Evolutionary conservation across 305 asterid genomes (phyloP), one percentile per base, ranked within the genome.

Genomic region (Solanum chacoense): DNA sequence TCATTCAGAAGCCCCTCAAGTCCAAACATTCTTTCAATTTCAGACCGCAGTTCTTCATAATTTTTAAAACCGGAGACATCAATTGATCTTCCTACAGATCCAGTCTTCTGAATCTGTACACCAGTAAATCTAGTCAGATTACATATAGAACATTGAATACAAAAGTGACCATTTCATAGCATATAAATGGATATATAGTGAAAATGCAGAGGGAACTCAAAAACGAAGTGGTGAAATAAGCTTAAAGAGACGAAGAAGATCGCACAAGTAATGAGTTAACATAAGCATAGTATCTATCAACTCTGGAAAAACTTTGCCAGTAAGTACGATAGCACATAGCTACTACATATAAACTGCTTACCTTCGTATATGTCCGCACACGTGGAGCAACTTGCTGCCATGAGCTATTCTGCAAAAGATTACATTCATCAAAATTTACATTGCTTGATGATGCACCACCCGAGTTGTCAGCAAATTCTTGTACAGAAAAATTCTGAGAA

Each of bases 61-160:
- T 92, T 94, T 89, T 92, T 94, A 90, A 95, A 96, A 86, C 95
- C 88, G 1, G 98, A 96, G 29, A 95, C 98, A 85, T 94, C 98
- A n/a, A 96, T 95, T 20, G 99, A 95, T 90, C 99, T 95, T 90
- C 99, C 98, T 31, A 96, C 99, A 0, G 99, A 95, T 90, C 99
- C 99, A 0, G 96, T 94, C 92, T 95, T 95, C 88, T 96, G 99
- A 85, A 96, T 96, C 99, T 96, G 94, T 87, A 65, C 24, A 75
- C 14, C 88, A 89, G 87, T 38, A 31, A 20, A 74, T 87, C 35
- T 42, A 55, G 76, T 88, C 71, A 87, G 28, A 86, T 55, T 3
- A 28, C 34, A 85, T 78, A 63, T 80, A 81, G 65, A 38, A 79
- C n/a, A 79, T 6, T 4, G 31, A 38, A 8, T 20, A 40, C 22